Base-by-base conservation (phyloP, 2,329 filamentous ascomycete species). In the Aureobasidium mangrovei region DNA sequence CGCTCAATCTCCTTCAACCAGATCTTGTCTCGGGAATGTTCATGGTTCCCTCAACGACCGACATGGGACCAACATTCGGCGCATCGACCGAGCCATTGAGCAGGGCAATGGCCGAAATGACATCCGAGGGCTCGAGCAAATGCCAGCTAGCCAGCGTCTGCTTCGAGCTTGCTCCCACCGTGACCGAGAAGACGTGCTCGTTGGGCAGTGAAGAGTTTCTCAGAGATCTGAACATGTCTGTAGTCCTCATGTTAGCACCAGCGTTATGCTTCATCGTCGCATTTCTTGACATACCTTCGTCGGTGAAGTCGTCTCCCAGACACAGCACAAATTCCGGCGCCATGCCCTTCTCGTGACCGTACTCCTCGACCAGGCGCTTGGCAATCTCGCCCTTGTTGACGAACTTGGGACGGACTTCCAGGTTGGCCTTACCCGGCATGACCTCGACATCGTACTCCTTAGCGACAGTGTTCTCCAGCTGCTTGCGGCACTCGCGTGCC, bases 331-430 rank as follows among this genome's bases (percentile, higher is more conserved):
- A 96, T 61, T 91, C 89, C 0, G 91, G 80, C 52, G 80, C 79
- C 48, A 82, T 75, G 3, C 76, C 75, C 1, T 70, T 69, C 1
- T 71, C 73, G 5, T 75, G 71, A 3, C 75, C 83, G 69, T 94
- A 94, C 45, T 83, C 83, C 26, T 81, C 74, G 36, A 97, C 83
- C 18, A 98, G 78, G 4, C 85, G 83, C 72, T 89, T 91, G 12
- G 85, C 88, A 60, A 97, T 97, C 70, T 94, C 90, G 31, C 93
- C 93, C 76, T 98, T 98, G 78, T 97, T 97, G 73, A 98, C 90
- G 65, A 95, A 95, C 0, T 85, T 91, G 29, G 91, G 91, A n/a
- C 93, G 85, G 32, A 97, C 91, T 71, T 98, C 93, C 28, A 98
- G 77, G 67, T 97, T 97, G 58, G 91, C 91, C 74, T 97, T 98